Percentiles rank a stretch among this genome's conserved stretches.
Conservation (phyloP, 2,329 filamentous ascomycete species). For the Neofusicoccum parvum region DNA sequence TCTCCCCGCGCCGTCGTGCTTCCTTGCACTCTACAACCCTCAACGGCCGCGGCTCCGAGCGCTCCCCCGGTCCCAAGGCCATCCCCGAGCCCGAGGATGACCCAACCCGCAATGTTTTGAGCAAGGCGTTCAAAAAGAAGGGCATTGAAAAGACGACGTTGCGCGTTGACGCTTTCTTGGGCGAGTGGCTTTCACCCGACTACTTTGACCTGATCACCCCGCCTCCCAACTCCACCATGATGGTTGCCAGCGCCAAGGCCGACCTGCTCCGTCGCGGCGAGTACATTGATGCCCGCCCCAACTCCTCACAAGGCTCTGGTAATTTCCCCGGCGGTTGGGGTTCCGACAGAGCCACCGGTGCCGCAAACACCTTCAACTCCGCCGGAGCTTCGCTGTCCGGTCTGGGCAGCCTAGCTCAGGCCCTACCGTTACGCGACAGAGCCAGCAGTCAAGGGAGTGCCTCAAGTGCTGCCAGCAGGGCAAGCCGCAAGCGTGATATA, state of each 20-base stretch:
- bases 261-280: constrained; percentile 79
- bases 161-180: constrained; percentile 87
- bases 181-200: constrained; percentile 91
- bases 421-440: constrained; percentile 47
- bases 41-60: constrained; percentile 21
- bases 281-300: constrained; percentile 50
- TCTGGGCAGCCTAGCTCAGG: constrained; percentile 42
- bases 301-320: constrained; percentile 44
- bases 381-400: constrained; percentile 29
- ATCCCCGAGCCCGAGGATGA: constrained; percentile 43
- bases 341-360: constrained; percentile 25
- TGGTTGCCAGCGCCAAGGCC: constrained; percentile 87
- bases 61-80: constrained; percentile 31
- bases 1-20: constrained; percentile 20
- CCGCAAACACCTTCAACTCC: constrained; percentile 26
- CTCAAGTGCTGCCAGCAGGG: constrained; percentile 29
- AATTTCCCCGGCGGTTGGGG: constrained; percentile 61
- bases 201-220: constrained; percentile 93
- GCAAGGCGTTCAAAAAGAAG: constrained; percentile 36
- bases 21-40: constrained; percentile 8
- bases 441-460: constrained; percentile 45
- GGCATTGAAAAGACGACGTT: constrained; percentile 50
- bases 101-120: constrained; percentile 37
- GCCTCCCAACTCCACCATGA: constrained; percentile 80
- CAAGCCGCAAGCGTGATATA: constrained; percentile 29